A percentile compares a stretch with the other conserved stretches of the same genome.
These are phyloP conservation scores for Ophiostoma angusticollis DNA, from an alignment of 2,329 filamentous ascomycete species.

Conservation along the genomic window DNA sequence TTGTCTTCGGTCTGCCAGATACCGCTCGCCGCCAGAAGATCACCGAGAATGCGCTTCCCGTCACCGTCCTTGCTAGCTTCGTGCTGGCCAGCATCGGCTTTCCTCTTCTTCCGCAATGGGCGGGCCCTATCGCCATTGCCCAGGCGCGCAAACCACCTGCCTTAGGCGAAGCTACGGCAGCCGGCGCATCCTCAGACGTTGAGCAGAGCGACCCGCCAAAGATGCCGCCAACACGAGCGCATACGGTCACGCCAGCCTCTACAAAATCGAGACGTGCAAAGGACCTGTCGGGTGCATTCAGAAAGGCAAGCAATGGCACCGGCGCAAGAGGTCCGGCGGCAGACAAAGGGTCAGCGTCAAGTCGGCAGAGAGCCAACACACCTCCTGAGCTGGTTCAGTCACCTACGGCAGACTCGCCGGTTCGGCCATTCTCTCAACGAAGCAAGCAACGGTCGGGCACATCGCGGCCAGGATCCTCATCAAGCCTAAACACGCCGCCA, in stretches of 20 bases:
- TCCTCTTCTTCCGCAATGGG: slow-evolving; percentile 64
- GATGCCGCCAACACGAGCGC: slow-evolving; percentile 52
- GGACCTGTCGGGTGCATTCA: slow-evolving; percentile 22
- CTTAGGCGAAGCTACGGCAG: slow-evolving; percentile 37
- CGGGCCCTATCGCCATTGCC: slow-evolving; percentile 67
- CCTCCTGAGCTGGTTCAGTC: slow-evolving; percentile 9
- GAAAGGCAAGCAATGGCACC: slow-evolving; percentile 5
- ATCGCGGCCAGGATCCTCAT: slow-evolving; percentile 12
- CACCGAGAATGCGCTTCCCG: slow-evolving; percentile 67
- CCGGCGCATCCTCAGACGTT: slow-evolving; percentile 8
- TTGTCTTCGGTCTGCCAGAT: slow-evolving; percentile 69
- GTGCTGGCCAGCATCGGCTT: slow-evolving; percentile 65
- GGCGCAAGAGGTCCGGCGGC: background rate
- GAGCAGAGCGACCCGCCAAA: slow-evolving; percentile 15
- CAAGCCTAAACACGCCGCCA: slow-evolving; percentile 28
- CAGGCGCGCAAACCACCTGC: slow-evolving; percentile 66
- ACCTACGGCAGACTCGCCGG: slow-evolving; percentile 1
- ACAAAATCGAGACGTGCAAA: slow-evolving; percentile 37
- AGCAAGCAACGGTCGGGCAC: slow-evolving; percentile 4
- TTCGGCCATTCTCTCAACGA: slow-evolving; percentile 7
- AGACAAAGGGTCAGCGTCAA: slow-evolving; percentile 2
- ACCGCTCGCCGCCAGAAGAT: slow-evolving; percentile 59
- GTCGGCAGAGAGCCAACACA: slow-evolving; percentile 10
- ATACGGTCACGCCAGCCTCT: slow-evolving; percentile 46
- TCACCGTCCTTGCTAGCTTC: slow-evolving; percentile 69